Evolutionary conservation across 805 yeast species (phyloP).

Genomic region (Kregervanrija fluxuum): DNA sequence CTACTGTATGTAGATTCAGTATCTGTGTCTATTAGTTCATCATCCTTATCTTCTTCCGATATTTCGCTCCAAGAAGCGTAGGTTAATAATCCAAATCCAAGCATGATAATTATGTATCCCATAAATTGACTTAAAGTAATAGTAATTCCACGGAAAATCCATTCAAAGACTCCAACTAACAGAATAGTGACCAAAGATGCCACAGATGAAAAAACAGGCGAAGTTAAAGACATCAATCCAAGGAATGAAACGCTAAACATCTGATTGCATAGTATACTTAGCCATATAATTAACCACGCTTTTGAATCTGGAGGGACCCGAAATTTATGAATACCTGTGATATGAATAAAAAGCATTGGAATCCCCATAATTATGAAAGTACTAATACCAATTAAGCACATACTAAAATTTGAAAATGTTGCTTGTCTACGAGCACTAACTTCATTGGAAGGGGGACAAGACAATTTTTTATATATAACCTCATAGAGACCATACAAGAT

Average conservation of each 20-base stretch:
- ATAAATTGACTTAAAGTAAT: slow-evolving; percentile 49
- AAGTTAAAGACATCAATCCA: slow-evolving; percentile 73
- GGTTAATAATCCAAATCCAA: slow-evolving; percentile 63
- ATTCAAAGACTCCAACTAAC: slow-evolving; percentile 72
- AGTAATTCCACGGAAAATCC: slow-evolving; percentile 53
- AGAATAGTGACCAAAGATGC: slow-evolving; percentile 61
- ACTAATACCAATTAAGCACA: slow-evolving; percentile 56
- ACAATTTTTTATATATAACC: slow-evolving; percentile 66
- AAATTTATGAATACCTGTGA: slow-evolving; percentile 52
- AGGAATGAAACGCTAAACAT: slow-evolving; percentile 66
- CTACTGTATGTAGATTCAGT: slow-evolving; percentile 24
- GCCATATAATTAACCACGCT: slow-evolving; percentile 37
- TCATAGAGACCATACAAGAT: slow-evolving; percentile 76
- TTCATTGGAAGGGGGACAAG: slow-evolving; percentile 66
- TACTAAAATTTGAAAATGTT: slow-evolving; percentile 72
- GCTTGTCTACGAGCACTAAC: slow-evolving; percentile 63
- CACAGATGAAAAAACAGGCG: slow-evolving; percentile 74
- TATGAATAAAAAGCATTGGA: slow-evolving; percentile 40
- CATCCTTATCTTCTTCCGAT: slow-evolving; percentile 31
- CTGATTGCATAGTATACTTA: slow-evolving; percentile 58
- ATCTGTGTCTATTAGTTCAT: slow-evolving; percentile 28
- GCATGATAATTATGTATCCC: slow-evolving; percentile 64
- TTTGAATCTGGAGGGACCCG: slow-evolving; percentile 37
- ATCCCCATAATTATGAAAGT: slow-evolving; percentile 46
- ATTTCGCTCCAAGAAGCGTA: slow-evolving; percentile 62